These are phyloP conservation scores for Micractinium sp. DNA, from an alignment of 139 green algal species.

Conservation along the genomic window DNA sequence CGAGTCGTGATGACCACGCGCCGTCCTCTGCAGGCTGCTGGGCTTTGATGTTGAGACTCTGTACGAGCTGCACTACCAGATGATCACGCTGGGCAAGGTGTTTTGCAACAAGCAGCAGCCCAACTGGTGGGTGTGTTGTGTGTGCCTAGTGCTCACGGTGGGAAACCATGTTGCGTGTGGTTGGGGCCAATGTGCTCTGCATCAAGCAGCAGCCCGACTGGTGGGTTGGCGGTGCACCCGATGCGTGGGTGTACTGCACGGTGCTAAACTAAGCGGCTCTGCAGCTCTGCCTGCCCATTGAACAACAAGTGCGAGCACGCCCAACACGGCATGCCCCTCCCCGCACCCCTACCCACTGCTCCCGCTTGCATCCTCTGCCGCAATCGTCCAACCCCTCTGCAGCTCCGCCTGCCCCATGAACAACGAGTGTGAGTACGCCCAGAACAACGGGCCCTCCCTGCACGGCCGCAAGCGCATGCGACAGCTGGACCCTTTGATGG, in stretches of 20 bases:
- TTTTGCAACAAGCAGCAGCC: slow-evolving; percentile 39
- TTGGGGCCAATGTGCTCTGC: slow-evolving; percentile 36
- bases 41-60: slow-evolving; percentile 67
- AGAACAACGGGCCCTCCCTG: slow-evolving; percentile 44
- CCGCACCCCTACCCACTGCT: not conserved
- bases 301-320: not conserved
- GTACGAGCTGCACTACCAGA: slow-evolving; percentile 95
- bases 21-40: slow-evolving; percentile 57
- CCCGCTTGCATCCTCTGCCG: not conserved
- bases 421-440: slow-evolving; percentile 68
- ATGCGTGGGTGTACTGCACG: not conserved
- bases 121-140: slow-evolving; percentile 2
- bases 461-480: slow-evolving; percentile 38
- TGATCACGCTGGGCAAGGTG: slow-evolving; percentile 83
- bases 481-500: not conserved
- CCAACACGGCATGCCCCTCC: not conserved
- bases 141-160: no score
- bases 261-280: no score
- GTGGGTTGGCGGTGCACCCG: not conserved
- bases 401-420: slow-evolving; percentile 84
- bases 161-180: no score
- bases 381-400: slow-evolving; percentile 49
- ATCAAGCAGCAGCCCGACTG: slow-evolving; percentile 36
- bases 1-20: no score
- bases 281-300: not conserved